Evolutionary conservation across 1,284 basidiomycete genomes (phyloP).

Genomic region (Ceratobasidium sp.): DNA sequence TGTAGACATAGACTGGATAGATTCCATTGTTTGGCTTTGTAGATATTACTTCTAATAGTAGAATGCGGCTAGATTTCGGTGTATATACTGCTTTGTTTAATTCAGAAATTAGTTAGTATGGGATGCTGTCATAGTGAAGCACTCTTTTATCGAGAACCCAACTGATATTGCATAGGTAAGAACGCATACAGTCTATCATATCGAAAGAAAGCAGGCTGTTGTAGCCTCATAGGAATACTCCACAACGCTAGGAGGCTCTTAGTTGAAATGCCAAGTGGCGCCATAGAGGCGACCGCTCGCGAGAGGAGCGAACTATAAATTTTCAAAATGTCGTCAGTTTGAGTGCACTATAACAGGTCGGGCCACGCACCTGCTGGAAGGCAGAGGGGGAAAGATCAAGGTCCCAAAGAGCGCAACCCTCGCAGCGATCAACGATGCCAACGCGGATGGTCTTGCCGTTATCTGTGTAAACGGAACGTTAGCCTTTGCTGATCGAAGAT

Average conservation of each 20-base stretch:
- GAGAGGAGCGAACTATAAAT: slow-evolving; percentile 24
- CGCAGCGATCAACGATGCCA: slow-evolving; percentile 28
- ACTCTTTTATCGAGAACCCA: slow-evolving; percentile 1
- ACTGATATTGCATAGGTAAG: slow-evolving; percentile 5
- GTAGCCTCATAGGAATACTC: background rate
- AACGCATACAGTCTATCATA: slow-evolving; percentile 24
- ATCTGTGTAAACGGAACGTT: background rate
- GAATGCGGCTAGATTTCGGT: background rate
- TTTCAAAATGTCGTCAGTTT: background rate
- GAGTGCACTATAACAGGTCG: background rate
- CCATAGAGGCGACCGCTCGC: slow-evolving; percentile 24
- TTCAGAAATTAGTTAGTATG: background rate
- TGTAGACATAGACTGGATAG: background rate
- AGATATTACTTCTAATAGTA: background rate
- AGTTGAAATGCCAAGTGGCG: slow-evolving; percentile 31
- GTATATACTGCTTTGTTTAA: background rate
- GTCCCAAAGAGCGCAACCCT: slow-evolving; percentile 33
- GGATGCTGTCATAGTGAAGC: background rate
- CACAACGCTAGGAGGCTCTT: background rate
- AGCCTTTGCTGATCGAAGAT: background rate
- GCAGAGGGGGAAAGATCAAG: slow-evolving; percentile 24
- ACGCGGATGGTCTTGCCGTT: slow-evolving; percentile 20
- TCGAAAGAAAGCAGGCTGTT: background rate
- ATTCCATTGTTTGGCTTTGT: background rate
- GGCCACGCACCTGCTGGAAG: slow-evolving; percentile 15